A percentile compares a stretch with the other conserved stretches of the same genome.
phyloP scores from a whole-genome alignment of 163 green algal genomes.

The Scenedesmus sp. region DNA sequence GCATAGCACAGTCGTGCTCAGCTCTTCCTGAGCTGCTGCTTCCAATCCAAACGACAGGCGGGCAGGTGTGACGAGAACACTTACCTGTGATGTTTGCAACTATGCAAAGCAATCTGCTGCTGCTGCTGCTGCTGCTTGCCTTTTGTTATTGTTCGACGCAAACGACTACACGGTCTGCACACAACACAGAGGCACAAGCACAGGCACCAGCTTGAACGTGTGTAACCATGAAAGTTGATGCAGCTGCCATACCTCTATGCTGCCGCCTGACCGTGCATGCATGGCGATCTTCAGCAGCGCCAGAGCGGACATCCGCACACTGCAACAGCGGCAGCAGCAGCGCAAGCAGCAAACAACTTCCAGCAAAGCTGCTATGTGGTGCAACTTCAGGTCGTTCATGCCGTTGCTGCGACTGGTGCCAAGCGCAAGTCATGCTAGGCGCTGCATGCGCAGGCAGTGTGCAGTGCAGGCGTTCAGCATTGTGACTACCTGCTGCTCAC shows the following conservation, averaged over 20 bases:
- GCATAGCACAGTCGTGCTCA: too few relatives aligned
- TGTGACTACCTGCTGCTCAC: too few relatives aligned
- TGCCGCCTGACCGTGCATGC: slow-evolving; percentile 91
- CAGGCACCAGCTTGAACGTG: too few relatives aligned
- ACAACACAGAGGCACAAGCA: too few relatives aligned
- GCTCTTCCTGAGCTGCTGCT: background rate
- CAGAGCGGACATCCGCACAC: slow-evolving; percentile 90
- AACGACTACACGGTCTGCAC: too few relatives aligned
- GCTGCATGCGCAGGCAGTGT: background rate
- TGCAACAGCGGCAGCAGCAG: slow-evolving; percentile 54
- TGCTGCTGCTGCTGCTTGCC: background rate
- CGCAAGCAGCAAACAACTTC: background rate
- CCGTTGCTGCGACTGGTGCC: too few relatives aligned
- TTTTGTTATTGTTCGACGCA: too few relatives aligned
- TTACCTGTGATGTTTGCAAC: too few relatives aligned
- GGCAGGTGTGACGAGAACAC: too few relatives aligned
- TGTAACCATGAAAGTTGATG: background rate
- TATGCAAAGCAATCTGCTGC: too few relatives aligned
- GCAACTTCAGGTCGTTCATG: background rate
- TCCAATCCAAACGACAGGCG: too few relatives aligned
- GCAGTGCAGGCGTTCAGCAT: too few relatives aligned
- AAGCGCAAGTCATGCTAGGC: background rate
- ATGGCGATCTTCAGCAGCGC: slow-evolving; percentile 97
- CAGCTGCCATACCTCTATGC: slow-evolving; percentile 85
- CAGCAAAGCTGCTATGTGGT: background rate